Evolutionary conservation across 1,284 basidiomycete genomes (phyloP).

Genomic region (Rhizopogon hawkerae): DNA sequence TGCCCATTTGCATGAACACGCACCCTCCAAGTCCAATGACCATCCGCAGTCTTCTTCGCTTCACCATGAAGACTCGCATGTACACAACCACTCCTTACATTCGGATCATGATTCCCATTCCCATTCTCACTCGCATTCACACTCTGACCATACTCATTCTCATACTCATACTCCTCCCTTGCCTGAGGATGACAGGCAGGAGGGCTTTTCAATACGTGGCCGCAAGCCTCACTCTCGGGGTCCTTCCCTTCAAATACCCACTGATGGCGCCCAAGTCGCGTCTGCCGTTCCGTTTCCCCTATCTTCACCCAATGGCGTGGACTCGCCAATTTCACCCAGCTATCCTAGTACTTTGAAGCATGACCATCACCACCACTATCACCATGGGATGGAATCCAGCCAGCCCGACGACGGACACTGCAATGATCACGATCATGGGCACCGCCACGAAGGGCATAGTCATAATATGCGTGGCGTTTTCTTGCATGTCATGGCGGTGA

Average conservation of each 20-base stretch:
- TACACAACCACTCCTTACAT: constrained; percentile 7
- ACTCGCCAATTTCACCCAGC: constrained; percentile 27
- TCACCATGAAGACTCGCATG: constrained; percentile 12
- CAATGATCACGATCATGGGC: constrained; percentile 33
- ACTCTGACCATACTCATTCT: constrained; percentile 18
- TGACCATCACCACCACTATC: constrained; percentile 23
- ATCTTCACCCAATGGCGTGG: constrained; percentile 21
- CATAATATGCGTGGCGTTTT: constrained; percentile 99
- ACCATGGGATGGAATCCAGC: constrained; percentile 16
- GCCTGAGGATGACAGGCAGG: constrained; percentile 3
- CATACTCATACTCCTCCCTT: constrained; percentile 24
- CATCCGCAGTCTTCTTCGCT: constrained; percentile 1
- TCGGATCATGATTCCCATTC: constrained; percentile 11
- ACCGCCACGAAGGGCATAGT: constrained; percentile 74
- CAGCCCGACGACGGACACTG: constrained; percentile 26
- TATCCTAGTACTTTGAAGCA: constrained; percentile 28
- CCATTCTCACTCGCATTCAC: constrained; percentile 14
- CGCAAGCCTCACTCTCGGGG: constrained; percentile 28
- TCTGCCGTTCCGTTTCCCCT: constrained; percentile 63
- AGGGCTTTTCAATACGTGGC: constrained; percentile 18
- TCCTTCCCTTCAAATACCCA: constrained; percentile 25
- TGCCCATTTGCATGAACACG: constrained; percentile 16
- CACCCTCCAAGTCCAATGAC: constrained; percentile 27
- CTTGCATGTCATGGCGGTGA: constrained; percentile 81
- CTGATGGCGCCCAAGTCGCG: constrained; percentile 38